Evolutionary conservation across 169 alveolate genomes (phyloP).

Genomic region (Babesia bigemina): DNA sequence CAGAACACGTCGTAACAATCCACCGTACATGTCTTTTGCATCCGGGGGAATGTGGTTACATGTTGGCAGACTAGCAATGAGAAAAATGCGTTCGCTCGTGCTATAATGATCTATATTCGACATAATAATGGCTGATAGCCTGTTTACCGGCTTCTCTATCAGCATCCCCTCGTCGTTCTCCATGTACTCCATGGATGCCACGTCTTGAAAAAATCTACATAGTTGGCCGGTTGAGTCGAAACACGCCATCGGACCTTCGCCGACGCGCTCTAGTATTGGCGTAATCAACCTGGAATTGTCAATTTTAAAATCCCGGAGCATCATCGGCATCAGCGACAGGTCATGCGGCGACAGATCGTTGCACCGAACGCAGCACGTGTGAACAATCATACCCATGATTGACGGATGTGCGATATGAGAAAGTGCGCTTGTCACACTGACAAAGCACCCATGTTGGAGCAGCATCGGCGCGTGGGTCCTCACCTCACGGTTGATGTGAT

Average conservation of each 20-base stretch:
- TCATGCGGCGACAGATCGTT: slow-evolving; percentile 13
- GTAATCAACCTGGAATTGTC: slow-evolving; percentile 1
- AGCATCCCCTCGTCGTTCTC: slow-evolving; percentile 5
- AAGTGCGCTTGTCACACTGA: slow-evolving; percentile 2
- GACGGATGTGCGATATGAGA: slow-evolving; percentile 43
- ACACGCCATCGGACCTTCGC: neutral
- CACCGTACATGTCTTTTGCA: neutral
- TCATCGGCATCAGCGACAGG: slow-evolving; percentile 12
- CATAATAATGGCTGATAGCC: neutral
- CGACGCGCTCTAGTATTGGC: slow-evolving; percentile 6
- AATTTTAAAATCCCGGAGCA: slow-evolving; percentile 34
- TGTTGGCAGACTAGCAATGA: slow-evolving; percentile 14
- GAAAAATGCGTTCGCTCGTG: neutral
- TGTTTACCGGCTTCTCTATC: neutral
- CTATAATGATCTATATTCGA: neutral
- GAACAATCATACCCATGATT: slow-evolving; percentile 28
- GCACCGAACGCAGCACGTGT: slow-evolving; percentile 14
- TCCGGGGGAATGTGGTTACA: neutral
- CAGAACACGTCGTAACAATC: neutral
- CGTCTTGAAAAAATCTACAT: slow-evolving; percentile 3
- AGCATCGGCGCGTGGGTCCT: slow-evolving; percentile 10
- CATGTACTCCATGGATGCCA: slow-evolving; percentile 7
- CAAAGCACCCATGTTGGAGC: slow-evolving; percentile 9
- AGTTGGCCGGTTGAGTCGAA: neutral
- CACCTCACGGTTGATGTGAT: slow-evolving; percentile 15